phyloP scores from a whole-genome alignment of 192 early-diverging fungal species.

The Backusella tarrabulga region DNA sequence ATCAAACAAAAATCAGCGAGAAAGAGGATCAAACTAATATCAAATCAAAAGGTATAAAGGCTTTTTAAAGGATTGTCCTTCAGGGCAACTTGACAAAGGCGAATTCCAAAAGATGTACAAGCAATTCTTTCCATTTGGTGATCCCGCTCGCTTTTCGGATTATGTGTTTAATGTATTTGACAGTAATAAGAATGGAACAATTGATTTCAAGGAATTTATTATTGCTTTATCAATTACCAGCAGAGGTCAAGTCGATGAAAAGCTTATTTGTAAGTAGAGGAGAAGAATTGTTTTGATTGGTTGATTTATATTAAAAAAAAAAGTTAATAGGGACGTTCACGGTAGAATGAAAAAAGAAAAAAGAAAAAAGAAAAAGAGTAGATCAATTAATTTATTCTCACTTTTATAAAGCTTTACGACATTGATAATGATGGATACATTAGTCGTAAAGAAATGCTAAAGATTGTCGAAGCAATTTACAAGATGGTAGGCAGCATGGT shows the following conservation, averaged over 20 bases:
- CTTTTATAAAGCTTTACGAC: conserved; percentile 66
- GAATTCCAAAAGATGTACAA: conserved; percentile 94
- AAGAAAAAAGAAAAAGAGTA: background rate
- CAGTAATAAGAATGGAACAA: conserved; percentile 81
- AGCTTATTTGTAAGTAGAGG: conserved; percentile 69
- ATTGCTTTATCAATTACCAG: conserved; percentile 82
- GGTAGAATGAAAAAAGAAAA: background rate
- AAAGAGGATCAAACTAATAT: background rate
- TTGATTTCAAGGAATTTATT: conserved; percentile 93
- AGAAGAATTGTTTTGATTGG: too few relatives aligned
- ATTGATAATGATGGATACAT: conserved; percentile 87
- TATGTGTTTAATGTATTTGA: conserved; percentile 93
- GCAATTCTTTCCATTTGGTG: conserved; percentile 95
- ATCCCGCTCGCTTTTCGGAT: conserved; percentile 85
- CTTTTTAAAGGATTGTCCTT: conserved; percentile 90
- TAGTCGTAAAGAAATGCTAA: conserved; percentile 84
- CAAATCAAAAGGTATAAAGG: conserved; percentile 76
- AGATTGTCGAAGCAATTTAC: conserved; percentile 91
- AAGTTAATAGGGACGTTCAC: conserved; percentile 22
- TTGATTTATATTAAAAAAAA: background rate
- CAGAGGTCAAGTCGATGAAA: conserved; percentile 80
- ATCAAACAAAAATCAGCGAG: background rate
- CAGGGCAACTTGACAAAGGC: conserved; percentile 75
- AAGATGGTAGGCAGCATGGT: conserved; percentile 92
- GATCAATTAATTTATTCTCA: too few relatives aligned